Conservation (phyloP, 208 protist species). For the Herpetomonas samuelpessoai region DNA sequence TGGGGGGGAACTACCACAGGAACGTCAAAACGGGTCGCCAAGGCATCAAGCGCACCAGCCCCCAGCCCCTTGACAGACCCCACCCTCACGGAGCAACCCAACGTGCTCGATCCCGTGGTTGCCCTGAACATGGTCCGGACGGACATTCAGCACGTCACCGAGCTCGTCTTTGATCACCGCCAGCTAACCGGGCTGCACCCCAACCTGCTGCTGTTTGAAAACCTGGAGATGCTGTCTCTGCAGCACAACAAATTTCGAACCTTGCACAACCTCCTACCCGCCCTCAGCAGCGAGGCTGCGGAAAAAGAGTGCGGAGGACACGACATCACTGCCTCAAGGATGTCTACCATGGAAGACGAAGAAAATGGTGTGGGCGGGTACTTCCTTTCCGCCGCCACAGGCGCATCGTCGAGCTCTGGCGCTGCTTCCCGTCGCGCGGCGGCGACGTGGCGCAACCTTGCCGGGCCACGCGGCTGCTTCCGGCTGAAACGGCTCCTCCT, state of each 20-base stretch:
- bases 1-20: not conserved
- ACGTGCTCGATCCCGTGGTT: slow-evolving; percentile 53
- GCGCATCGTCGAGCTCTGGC: not conserved
- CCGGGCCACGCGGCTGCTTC: slow-evolving; percentile 35
- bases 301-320: not conserved
- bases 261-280: slow-evolving; percentile 40
- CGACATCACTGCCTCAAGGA: no score
- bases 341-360: no score
- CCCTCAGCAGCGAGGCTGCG: not conserved
- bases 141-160: slow-evolving; percentile 26
- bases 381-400: no score
- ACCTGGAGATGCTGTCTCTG: slow-evolving; percentile 61
- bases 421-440: not conserved
- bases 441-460: slow-evolving; percentile 13
- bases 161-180: slow-evolving; percentile 43
- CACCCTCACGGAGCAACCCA: not conserved
- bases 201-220: slow-evolving; percentile 57
- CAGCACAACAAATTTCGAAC: slow-evolving; percentile 52
- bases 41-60: slow-evolving; percentile 8
- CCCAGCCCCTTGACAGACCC: slow-evolving; percentile 26
- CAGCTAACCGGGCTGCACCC: slow-evolving; percentile 56
- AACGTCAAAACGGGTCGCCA: not conserved
- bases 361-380: not conserved
- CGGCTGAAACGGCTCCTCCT: slow-evolving; percentile 48
- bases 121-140: slow-evolving; percentile 41